Percentiles rank a stretch among this genome's conserved stretches.
phyloP scores from a whole-genome alignment of 306 rosid species.

The Rosa persica region DNA sequence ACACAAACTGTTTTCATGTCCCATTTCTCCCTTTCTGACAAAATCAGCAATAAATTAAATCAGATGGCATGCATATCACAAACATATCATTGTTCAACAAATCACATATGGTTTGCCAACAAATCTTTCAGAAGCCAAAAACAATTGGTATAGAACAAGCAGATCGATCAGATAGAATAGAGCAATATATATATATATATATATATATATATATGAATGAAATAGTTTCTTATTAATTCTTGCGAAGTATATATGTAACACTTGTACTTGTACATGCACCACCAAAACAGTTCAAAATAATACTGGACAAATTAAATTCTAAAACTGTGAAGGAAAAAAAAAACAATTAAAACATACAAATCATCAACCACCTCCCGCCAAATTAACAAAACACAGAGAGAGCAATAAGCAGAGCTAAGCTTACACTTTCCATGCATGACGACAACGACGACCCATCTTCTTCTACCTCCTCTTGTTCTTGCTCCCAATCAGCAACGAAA shows the following conservation, averaged over 20 bases:
- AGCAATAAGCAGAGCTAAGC: neutral
- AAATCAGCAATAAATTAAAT: too few relatives aligned
- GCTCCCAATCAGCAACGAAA: conserved; percentile 69
- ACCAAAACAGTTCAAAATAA: neutral
- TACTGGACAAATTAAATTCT: neutral
- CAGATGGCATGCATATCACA: neutral
- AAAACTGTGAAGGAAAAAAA: neutral
- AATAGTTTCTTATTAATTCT: neutral
- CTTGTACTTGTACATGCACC: conserved; percentile 1
- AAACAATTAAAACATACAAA: neutral
- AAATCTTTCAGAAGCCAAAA: neutral
- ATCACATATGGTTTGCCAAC: neutral
- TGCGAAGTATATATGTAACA: conserved; percentile 4
- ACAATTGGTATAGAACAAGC: neutral
- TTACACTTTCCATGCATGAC: neutral
- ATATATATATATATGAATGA: neutral
- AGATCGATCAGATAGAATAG: neutral
- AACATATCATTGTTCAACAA: neutral
- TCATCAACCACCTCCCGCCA: neutral
- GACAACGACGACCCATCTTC: neutral
- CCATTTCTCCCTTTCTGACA: neutral
- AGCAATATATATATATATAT: neutral
- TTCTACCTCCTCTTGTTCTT: conserved; percentile 80
- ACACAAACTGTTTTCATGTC: neutral
- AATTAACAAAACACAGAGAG: neutral